Percentiles rank a stretch among this genome's conserved stretches.
Evolutionary conservation across 2,329 filamentous ascomycete species (phyloP).

Genomic region (Exophiala alcalophila): DNA sequence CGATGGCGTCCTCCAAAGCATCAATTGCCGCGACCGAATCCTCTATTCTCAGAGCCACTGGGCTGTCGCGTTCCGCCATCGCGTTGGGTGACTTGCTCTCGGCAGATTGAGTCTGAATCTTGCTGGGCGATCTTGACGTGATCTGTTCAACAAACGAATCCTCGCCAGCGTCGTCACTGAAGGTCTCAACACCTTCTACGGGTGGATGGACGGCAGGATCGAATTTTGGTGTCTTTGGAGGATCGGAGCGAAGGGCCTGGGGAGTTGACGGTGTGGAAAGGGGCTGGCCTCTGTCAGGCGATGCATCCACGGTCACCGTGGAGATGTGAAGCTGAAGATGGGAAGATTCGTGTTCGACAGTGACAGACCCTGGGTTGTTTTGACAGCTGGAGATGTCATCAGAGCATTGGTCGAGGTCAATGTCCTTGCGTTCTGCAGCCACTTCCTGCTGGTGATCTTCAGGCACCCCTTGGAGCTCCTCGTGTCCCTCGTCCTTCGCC

Average conservation of each 20-base stretch:
- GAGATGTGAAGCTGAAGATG: neutral
- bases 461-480: conserved; percentile 1
- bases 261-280: conserved; percentile 7
- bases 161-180: conserved; percentile 18
- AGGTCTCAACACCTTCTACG: conserved; percentile 5
- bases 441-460: neutral
- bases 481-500: conserved; percentile 11
- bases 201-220: conserved; percentile 29
- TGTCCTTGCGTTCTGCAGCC: neutral
- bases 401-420: neutral
- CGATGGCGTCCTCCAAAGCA: conserved; percentile 51
- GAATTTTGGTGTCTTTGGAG: conserved; percentile 31
- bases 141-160: conserved; percentile 35
- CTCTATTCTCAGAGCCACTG: conserved; percentile 35
- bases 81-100: conserved; percentile 17
- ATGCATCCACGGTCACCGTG: conserved; percentile 3
- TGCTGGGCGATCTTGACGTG: conserved; percentile 31
- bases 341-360: conserved; percentile 1
- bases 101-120: conserved; percentile 15
- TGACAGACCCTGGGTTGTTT: neutral
- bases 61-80: conserved; percentile 24
- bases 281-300: conserved; percentile 2
- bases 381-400: neutral
- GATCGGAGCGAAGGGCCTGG: neutral
- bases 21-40: conserved; percentile 52